Percentiles rank a stretch among this genome's conserved stretches.
These are phyloP conservation scores for Zymoseptoria passerinii DNA, from an alignment of 2,329 filamentous ascomycete species.

Conservation along the genomic window DNA sequence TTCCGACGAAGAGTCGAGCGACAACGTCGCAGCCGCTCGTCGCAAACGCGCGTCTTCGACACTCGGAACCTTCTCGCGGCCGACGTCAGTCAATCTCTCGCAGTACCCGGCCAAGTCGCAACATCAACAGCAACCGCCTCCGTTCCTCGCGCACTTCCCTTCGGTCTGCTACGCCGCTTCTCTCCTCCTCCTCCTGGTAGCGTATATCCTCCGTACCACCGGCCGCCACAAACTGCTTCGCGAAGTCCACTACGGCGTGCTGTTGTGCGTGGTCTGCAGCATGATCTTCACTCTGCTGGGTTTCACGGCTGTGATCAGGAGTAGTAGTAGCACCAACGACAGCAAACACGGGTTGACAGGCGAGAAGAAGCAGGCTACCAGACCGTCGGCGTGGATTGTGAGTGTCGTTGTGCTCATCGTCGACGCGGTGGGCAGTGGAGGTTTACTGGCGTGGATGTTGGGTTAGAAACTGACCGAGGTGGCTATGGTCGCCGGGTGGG, in stretches of 20 bases:
- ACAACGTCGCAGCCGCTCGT: not conserved
- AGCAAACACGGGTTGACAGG: not conserved
- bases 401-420: conserved; percentile 39
- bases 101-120: not conserved
- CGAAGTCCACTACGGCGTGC: conserved; percentile 66
- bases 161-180: conserved; percentile 53
- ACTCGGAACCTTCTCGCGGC: conserved; percentile 14
- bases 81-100: not conserved
- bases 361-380: conserved; percentile 18
- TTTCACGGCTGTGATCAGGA: conserved; percentile 48
- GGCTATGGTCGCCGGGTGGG: not conserved
- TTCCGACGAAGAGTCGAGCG: conserved; percentile 23
- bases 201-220: conserved; percentile 57
- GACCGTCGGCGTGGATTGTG: conserved; percentile 38
- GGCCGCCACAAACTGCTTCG: conserved; percentile 58
- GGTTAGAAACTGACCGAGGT: conserved; percentile 6
- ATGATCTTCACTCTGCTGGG: conserved; percentile 56
- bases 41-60: conserved; percentile 2
- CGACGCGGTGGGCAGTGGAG: conserved; percentile 44
- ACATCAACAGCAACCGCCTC: not conserved
- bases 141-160: conserved; percentile 19
- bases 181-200: conserved; percentile 55
- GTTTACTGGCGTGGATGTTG: conserved; percentile 46
- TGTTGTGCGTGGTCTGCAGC: conserved; percentile 60
- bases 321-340: conserved; percentile 32